Conservation (phyloP, 1,139 yeast genomes). For the Spathaspora sp. region DNA sequence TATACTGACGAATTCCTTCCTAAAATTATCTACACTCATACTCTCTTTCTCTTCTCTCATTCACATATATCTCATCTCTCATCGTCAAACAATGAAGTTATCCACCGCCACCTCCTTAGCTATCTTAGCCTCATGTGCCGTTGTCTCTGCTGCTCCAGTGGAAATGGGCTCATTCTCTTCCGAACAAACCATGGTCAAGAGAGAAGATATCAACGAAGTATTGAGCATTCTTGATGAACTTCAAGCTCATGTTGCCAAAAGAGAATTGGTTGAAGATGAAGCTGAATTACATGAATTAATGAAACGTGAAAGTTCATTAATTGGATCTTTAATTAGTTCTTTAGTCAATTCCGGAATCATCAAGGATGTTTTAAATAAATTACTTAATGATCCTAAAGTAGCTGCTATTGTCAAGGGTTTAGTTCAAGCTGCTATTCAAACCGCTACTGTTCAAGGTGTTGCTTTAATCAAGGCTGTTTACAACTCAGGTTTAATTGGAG, state of each 20-base stretch:
- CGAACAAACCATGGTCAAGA: conserved; percentile 30
- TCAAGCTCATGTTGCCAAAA: conserved; percentile 31
- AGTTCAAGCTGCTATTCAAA: conserved; percentile 33
- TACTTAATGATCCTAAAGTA: conserved; percentile 34
- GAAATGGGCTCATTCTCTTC: conserved; percentile 12
- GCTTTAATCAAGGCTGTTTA: conserved; percentile 43
- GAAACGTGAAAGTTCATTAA: conserved; percentile 40
- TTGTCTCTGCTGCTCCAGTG: conserved; percentile 44
- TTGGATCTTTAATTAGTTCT: conserved; percentile 39
- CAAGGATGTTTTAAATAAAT: conserved; percentile 35
- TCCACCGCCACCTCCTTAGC: conserved; percentile 44
- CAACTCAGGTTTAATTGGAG: conserved; percentile 43
- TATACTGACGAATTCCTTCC: conserved; percentile 4
- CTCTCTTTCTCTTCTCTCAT: too few species aligned
- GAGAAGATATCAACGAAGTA: conserved; percentile 37
- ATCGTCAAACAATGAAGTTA: conserved; percentile 43
- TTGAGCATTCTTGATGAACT: conserved; percentile 36
- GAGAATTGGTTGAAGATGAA: conserved; percentile 29
- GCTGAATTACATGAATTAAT: conserved; percentile 28
- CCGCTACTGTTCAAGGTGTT: conserved; percentile 43
- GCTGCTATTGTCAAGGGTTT: conserved; percentile 26
- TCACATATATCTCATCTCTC: too few species aligned
- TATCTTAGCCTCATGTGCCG: conserved; percentile 39
- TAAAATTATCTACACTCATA: neutral
- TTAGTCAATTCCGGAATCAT: conserved; percentile 42